Evolutionary conservation across 2,329 filamentous ascomycete genomes (phyloP).

Genomic region (Aureobasidium sp.): DNA sequence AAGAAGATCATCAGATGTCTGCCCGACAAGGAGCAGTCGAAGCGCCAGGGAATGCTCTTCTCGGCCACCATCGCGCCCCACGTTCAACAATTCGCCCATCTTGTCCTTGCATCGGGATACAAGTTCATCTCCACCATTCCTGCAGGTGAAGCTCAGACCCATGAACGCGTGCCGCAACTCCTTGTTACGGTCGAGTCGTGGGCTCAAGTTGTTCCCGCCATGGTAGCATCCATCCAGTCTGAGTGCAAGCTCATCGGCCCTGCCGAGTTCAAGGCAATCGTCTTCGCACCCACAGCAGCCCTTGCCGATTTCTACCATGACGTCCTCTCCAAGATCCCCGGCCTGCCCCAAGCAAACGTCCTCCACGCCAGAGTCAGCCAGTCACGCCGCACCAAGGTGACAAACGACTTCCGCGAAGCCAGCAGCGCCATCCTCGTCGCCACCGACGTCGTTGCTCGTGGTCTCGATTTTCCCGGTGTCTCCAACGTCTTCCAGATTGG

Average conservation of each 20-base stretch:
- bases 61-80: slow-evolving; percentile 38
- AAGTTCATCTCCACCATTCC: slow-evolving; percentile 38
- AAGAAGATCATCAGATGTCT: slow-evolving; percentile 44
- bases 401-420: slow-evolving; percentile 37
- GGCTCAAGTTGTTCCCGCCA: slow-evolving; percentile 2
- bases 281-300: slow-evolving; percentile 41
- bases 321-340: slow-evolving; percentile 26
- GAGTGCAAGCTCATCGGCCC: slow-evolving; percentile 9
- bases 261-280: slow-evolving; percentile 36
- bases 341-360: not conserved
- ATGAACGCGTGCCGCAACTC: slow-evolving; percentile 42
- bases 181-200: slow-evolving; percentile 29
- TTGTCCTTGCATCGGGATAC: slow-evolving; percentile 36
- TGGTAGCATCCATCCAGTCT: slow-evolving; percentile 2
- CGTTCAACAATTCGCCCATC: slow-evolving; percentile 37
- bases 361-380: slow-evolving; percentile 37
- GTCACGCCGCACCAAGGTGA: slow-evolving; percentile 34
- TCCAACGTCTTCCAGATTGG: slow-evolving; percentile 77
- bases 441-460: slow-evolving; percentile 75
- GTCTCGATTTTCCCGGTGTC: slow-evolving; percentile 96
- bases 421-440: slow-evolving; percentile 44
- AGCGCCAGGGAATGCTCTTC: slow-evolving; percentile 45
- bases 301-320: slow-evolving; percentile 30
- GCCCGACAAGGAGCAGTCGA: slow-evolving; percentile 39
- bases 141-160: slow-evolving; percentile 36